Evolutionary conservation across 192 early-diverging fungal species (phyloP).

Genomic region (Spinellus fusiger): DNA sequence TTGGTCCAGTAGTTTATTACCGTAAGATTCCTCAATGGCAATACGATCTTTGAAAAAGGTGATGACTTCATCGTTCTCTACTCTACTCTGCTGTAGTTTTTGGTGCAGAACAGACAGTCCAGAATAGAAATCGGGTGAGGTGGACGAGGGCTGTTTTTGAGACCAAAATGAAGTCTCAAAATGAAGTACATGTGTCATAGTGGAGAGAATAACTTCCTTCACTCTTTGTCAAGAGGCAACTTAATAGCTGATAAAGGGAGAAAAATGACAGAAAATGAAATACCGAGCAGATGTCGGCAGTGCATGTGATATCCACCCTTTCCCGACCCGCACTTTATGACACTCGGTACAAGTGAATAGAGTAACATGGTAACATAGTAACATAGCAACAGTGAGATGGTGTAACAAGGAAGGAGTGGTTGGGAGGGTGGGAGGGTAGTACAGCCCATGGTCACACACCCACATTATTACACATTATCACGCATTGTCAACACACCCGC

Average conservation of each 20-base stretch:
- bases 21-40: slow-evolving; percentile 40
- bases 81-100: slow-evolving; percentile 44
- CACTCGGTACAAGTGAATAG: too few relatives aligned
- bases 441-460: too few relatives aligned
- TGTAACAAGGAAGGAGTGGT: too few relatives aligned
- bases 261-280: not conserved
- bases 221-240: not conserved
- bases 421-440: too few relatives aligned
- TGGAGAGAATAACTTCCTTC: not conserved
- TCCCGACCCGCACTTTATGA: too few relatives aligned
- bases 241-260: not conserved
- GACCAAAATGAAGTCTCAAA: slow-evolving; percentile 37
- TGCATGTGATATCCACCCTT: too few relatives aligned
- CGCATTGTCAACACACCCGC: too few relatives aligned
- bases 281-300: too few relatives aligned
- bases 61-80: slow-evolving; percentile 53
- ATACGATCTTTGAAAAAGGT: slow-evolving; percentile 44
- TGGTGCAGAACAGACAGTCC: slow-evolving; percentile 44
- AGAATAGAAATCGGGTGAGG: slow-evolving; percentile 35
- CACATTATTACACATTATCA: too few relatives aligned
- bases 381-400: too few relatives aligned
- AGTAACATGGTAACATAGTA: too few relatives aligned
- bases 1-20: slow-evolving; percentile 28
- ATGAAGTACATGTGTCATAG: slow-evolving; percentile 12
- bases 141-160: slow-evolving; percentile 16